A percentile compares a stretch with the other conserved stretches of the same genome.
phyloP scores from a whole-genome alignment of 2,329 filamentous ascomycete species.

The Cytospora piceicola region DNA sequence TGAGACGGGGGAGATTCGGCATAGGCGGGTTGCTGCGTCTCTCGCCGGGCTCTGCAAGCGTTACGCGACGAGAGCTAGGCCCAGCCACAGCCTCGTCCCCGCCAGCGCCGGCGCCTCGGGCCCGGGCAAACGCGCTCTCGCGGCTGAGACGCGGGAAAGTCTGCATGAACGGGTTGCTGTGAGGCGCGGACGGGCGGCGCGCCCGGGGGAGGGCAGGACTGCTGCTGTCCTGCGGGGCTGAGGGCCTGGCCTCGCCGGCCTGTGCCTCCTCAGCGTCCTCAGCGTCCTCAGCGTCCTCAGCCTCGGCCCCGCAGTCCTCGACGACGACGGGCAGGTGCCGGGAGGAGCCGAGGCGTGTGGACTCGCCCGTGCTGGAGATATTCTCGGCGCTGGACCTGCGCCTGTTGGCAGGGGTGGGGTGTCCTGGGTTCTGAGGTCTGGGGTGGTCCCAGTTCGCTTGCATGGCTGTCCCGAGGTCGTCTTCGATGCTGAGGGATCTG shows the following conservation, averaged over 20 bases:
- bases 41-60: not conserved
- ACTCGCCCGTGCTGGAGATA: constrained; percentile 4
- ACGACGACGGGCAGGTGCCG: not conserved
- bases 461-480: not conserved
- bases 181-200: not conserved
- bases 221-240: no score
- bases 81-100: not conserved
- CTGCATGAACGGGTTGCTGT: not conserved
- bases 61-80: not conserved
- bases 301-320: constrained; percentile 12
- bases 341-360: not conserved
- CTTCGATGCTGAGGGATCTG: not conserved
- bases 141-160: not conserved
- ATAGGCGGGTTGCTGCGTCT: no score
- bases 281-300: not conserved
- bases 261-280: not conserved
- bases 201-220: not conserved
- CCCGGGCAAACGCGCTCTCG: not conserved
- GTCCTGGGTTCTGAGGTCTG: not conserved
- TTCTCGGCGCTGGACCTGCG: constrained; percentile 7
- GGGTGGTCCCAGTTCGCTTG: not conserved
- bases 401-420: not conserved
- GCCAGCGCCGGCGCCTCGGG: not conserved
- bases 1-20: not conserved
- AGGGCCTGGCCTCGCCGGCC: not conserved